phyloP scores from a whole-genome alignment of 2,329 filamentous ascomycete genomes.

The Plectosphaerella cucumerina region DNA sequence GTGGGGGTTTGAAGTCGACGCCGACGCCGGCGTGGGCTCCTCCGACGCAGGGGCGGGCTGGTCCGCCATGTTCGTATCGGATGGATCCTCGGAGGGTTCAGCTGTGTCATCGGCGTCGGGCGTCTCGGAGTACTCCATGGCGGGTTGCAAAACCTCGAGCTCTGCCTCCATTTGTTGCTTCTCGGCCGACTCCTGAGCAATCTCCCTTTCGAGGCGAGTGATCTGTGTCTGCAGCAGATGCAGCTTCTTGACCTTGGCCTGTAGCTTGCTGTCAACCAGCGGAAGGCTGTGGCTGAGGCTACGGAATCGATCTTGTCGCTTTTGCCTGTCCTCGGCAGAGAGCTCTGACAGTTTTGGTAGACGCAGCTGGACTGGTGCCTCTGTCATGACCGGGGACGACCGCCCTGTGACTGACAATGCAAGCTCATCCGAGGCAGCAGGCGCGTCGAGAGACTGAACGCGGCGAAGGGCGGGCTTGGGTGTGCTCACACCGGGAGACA shows the following conservation, averaged over 20 bases:
- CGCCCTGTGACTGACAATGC: conserved; percentile 1
- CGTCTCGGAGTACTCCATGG: neutral
- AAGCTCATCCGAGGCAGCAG: conserved; percentile 10
- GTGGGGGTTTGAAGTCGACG: too few relatives aligned
- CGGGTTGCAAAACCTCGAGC: conserved; percentile 4
- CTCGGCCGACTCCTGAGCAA: conserved; percentile 30
- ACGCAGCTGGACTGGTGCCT: conserved; percentile 15
- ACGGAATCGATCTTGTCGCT: conserved; percentile 21
- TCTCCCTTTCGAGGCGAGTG: conserved; percentile 43
- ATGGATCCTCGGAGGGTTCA: too few relatives aligned
- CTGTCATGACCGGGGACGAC: conserved; percentile 18
- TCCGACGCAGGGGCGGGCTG: too few relatives aligned
- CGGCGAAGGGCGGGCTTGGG: conserved; percentile 10
- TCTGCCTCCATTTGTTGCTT: conserved; percentile 27
- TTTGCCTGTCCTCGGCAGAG: neutral
- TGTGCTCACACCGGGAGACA: conserved; percentile 7
- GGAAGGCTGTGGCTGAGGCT: conserved; percentile 34
- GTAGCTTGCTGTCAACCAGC: conserved; percentile 30
- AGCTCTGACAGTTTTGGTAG: conserved; percentile 19
- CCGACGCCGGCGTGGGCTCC: too few relatives aligned
- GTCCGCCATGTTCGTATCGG: too few relatives aligned
- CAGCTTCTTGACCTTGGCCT: conserved; percentile 43
- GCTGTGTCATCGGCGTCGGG: too few relatives aligned
- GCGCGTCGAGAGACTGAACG: conserved; percentile 13
- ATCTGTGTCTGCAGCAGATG: conserved; percentile 42